Evolutionary conservation across 2,329 filamentous ascomycete genomes (phyloP), one percentile per base, ranked within the genome.

Genomic region (Colletotrichum camelliae): DNA sequence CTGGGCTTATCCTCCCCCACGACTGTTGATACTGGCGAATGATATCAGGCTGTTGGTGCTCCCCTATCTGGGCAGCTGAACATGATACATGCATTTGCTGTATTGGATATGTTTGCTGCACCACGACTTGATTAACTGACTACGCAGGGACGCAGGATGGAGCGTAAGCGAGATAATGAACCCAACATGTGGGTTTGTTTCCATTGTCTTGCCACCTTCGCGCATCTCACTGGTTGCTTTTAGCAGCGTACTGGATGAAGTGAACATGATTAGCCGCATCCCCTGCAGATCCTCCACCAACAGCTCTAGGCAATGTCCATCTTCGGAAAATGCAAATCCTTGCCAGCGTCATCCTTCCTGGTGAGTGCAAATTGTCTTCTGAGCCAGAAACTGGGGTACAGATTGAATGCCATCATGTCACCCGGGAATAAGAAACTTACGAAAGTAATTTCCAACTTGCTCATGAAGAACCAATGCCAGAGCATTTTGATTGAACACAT

Each of bases 341-440:
- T 52, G 43, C 0, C n/a, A 21, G 10, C 21, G 3, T 52, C 10
- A 4, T 21, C n/a, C 10, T 12, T 21, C n/a, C 5, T 21, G n/a
- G n/a, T 13, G 10, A 8, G n/a, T 12, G 43, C n/a, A 13, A 1
- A 52, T 21, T 21, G n/a, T 13, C 18, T 0, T 52, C 18, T 6
- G 0, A 13, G 10, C 5, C 43, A 21, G 3, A 21, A 13, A 7
- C n/a, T 1, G n/a, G 12, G 1, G 0, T 21, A 13, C 43, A 52
- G 5, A 21, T 21, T 21, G 2, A 48, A 12, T 21, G 43, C n/a
- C 18, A 7, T 1, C 2, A 48, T 21, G n/a, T 1, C 6, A 21
- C 13, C 0, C 43, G 43, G 43, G 0, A 21, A 48, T 48, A 48
- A 21, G 10, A 5, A 48, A 3, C n/a, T 1, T 2, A 1, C 13